These are phyloP conservation scores for Solanum pinnatisectum DNA, from an alignment of 257 asterid genomes.

Conservation along the genomic window DNA sequence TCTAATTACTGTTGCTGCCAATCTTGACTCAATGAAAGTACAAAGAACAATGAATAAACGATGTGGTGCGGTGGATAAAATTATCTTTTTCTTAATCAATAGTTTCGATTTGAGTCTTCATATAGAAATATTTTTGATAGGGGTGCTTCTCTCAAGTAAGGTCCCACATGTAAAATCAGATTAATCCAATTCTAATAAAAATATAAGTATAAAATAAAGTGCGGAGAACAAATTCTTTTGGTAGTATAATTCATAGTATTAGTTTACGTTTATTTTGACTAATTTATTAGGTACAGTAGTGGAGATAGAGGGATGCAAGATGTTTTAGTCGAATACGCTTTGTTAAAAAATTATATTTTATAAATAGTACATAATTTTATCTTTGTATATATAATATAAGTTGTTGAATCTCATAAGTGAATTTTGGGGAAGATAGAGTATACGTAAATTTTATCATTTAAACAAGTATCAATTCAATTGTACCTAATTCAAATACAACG, in stretches of 20 bases:
- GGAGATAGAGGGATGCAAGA: too few relatives aligned
- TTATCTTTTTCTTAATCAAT: too few relatives aligned
- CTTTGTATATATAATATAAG: background rate
- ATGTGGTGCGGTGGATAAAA: rapidly evolving
- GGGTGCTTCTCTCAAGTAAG: too few relatives aligned
- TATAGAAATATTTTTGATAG: too few relatives aligned
- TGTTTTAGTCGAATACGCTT: background rate
- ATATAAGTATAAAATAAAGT: too few relatives aligned
- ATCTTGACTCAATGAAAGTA: background rate
- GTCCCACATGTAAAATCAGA: rapidly evolving
- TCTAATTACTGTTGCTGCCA: background rate
- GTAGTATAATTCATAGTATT: background rate
- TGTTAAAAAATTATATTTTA: background rate
- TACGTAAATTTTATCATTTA: rapidly evolving
- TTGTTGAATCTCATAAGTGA: background rate
- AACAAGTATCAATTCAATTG: too few relatives aligned
- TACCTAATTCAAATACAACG: too few relatives aligned
- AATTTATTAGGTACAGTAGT: background rate
- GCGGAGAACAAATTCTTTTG: too few relatives aligned
- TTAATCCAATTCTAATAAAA: too few relatives aligned
- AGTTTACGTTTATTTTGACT: background rate
- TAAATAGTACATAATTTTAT: background rate
- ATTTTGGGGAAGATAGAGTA: background rate
- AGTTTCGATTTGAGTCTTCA: too few relatives aligned
- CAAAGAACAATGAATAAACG: background rate